phyloP scores from a whole-genome alignment of 768 basidiomycete genomes.

The Kwoniella newhampshirensis region DNA sequence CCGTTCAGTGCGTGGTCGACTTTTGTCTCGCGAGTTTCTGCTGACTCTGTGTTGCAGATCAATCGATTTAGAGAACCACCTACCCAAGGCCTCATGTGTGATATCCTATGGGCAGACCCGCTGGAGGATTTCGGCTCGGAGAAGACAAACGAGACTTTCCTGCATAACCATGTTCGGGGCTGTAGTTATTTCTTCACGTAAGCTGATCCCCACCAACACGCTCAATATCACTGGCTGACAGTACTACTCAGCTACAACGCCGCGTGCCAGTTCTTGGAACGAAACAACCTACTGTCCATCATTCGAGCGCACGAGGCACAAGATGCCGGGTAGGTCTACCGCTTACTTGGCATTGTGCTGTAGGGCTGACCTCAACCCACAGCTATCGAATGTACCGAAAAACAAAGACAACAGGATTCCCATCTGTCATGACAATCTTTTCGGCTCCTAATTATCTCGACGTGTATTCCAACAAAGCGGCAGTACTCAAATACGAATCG shows the following conservation, averaged over 20 bases:
- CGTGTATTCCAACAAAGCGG: constrained; percentile 98
- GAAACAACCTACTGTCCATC: constrained; percentile 93
- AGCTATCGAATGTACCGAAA: constrained; percentile 99
- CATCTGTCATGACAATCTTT: constrained; percentile 99
- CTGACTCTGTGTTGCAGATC: constrained; percentile 60
- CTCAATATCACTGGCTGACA: constrained; percentile 1
- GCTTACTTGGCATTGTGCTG: not conserved
- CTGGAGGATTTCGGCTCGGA: constrained; percentile 96
- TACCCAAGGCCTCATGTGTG: constrained; percentile 96
- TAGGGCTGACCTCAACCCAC: constrained; percentile 5
- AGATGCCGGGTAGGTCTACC: constrained; percentile 77
- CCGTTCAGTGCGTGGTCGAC: constrained; percentile 70
- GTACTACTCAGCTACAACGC: constrained; percentile 75
- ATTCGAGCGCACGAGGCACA: constrained; percentile 98
- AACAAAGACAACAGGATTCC: constrained; percentile 96
- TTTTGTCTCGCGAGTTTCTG: not conserved
- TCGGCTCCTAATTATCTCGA: constrained; percentile 97
- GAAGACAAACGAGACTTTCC: constrained; percentile 80
- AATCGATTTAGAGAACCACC: constrained; percentile 99
- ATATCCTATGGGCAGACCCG: constrained; percentile 97
- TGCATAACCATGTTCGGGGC: constrained; percentile 95
- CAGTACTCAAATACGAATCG: constrained; percentile 97
- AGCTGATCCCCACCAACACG: constrained; percentile 51
- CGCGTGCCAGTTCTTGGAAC: constrained; percentile 93
- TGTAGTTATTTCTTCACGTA: constrained; percentile 97